Evolutionary conservation across 371 early-diverging fungal genomes (phyloP), one percentile per base, ranked within the genome.

Genomic region (Apophysomyces trapeziformis): DNA sequence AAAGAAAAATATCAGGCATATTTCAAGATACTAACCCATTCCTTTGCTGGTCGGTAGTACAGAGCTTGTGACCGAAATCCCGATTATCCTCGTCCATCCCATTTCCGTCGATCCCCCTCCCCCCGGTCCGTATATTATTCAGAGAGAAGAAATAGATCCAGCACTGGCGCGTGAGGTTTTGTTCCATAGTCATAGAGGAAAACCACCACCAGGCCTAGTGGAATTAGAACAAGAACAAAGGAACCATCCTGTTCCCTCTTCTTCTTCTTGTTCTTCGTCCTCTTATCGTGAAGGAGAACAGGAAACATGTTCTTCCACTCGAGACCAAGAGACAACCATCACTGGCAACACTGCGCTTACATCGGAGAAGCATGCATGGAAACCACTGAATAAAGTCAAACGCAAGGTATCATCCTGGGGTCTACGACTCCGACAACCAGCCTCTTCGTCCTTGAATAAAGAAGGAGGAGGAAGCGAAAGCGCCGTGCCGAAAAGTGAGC

Each of bases 91-190:
- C 3, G 72, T 70, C 0, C 75, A 77, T 63, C 75, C 75, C 5
- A 68, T 77, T 16, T 74, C 78, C 0, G 62, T 77, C 56, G 78
- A 77, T 21, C 54, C 54, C 38, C 78, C 78, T 7, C 78, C 78
- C 3, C 78, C 75, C 16, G 66, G 63, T 16, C 57, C 45, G 7
- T 72, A 69, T 57, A 21, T 21, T 18, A 21, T 50, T 21, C 54
- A 50, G 21, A n/a, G 5, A 50, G 54, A 16, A 21, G 54, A 50
- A 21, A 21, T 8, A 5, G 54, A 50, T 50, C 21, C 54, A 4
- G 4, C 54, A 0, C 21, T 50, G 16, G 54, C 54, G 21, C 54
- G 54, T 18, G 54, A n/a, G 21, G 9, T 50, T 9, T 21, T 50
- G 11, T 50, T 50, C 21, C 54, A 5, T 26, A 50, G 7, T 7